These are phyloP conservation scores for Trametes villosa DNA, from an alignment of 768 basidiomycete genomes.

Conservation along the genomic window DNA sequence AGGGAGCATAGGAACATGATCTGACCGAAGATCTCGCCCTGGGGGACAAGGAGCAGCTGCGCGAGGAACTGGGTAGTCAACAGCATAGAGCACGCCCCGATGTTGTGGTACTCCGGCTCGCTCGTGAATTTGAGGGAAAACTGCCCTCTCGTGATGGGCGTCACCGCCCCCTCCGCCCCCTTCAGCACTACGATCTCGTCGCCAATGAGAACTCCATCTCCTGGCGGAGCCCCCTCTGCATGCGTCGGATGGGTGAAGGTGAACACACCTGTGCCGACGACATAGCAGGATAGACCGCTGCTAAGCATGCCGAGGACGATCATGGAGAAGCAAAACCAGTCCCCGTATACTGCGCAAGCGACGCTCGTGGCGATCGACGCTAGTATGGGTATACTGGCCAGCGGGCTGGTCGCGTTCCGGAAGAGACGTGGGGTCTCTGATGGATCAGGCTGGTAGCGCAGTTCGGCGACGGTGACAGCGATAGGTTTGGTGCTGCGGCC, in stretches of 20 bases:
- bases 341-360: conserved; percentile 12
- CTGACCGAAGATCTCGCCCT: conserved; percentile 18
- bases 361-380: conserved; percentile 11
- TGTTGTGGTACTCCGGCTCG: conserved; percentile 22
- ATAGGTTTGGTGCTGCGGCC: not conserved
- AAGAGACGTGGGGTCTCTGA: conserved; percentile 10
- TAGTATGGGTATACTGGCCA: conserved; percentile 15
- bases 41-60: conserved; percentile 14
- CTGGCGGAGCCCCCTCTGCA: conserved; percentile 10
- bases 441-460: not conserved
- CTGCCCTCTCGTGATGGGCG: conserved; percentile 17
- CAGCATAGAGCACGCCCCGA: conserved; percentile 13
- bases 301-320: conserved; percentile 16
- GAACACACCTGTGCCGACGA: conserved; percentile 8
- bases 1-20: conserved; percentile 21
- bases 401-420: conserved; percentile 10
- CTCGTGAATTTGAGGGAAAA: conserved; percentile 19
- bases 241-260: conserved; percentile 18
- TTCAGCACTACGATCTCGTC: conserved; percentile 15
- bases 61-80: conserved; percentile 12
- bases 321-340: conserved; percentile 22
- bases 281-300: conserved; percentile 16
- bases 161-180: conserved; percentile 20
- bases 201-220: conserved; percentile 11
- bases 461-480: conserved; percentile 8